These are phyloP conservation scores for Candida arabinofermentans DNA, from an alignment of 805 yeast species.

Conservation along the genomic window DNA sequence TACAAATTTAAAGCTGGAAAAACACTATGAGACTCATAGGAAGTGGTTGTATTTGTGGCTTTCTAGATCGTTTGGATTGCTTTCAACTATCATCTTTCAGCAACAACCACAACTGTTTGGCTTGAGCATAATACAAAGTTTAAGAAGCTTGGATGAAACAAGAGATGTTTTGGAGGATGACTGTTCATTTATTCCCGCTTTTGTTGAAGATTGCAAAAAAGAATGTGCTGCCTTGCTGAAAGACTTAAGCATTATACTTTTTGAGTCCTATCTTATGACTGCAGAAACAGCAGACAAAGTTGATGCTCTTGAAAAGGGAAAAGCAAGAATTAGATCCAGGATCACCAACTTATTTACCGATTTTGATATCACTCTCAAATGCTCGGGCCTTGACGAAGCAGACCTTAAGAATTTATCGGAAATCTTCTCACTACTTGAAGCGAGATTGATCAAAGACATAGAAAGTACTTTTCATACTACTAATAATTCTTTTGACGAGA, in stretches of 20 bases:
- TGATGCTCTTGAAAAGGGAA: conserved; percentile 18
- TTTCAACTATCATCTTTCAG: conserved; percentile 22
- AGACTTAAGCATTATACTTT: conserved; percentile 23
- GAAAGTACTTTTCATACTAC: conserved; percentile 18
- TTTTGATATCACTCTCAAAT: conserved; percentile 8
- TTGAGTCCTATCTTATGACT: conserved; percentile 26
- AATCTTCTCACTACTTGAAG: conserved; percentile 16
- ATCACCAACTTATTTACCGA: conserved; percentile 12
- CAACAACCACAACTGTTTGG: conserved; percentile 26
- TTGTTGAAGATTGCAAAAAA: conserved; percentile 21
- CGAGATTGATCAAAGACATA: conserved; percentile 20
- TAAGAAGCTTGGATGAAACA: conserved; percentile 20
- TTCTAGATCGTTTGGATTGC: conserved; percentile 26
- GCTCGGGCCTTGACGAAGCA: conserved; percentile 3
- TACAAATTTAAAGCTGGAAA: conserved; percentile 10
- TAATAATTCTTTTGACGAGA: conserved; percentile 21
- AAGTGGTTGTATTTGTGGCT: conserved; percentile 27
- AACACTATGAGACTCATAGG: conserved; percentile 13
- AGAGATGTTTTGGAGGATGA: conserved; percentile 20
- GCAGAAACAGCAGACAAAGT: conserved; percentile 12
- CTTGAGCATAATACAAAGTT: conserved; percentile 18
- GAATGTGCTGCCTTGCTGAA: conserved; percentile 21
- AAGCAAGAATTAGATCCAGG: conserved; percentile 16
- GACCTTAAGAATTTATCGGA: conserved; percentile 14
- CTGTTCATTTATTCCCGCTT: conserved; percentile 16